Base-by-base conservation (phyloP, 179 eudicot genomes). In the Kewa caespitosa region DNA sequence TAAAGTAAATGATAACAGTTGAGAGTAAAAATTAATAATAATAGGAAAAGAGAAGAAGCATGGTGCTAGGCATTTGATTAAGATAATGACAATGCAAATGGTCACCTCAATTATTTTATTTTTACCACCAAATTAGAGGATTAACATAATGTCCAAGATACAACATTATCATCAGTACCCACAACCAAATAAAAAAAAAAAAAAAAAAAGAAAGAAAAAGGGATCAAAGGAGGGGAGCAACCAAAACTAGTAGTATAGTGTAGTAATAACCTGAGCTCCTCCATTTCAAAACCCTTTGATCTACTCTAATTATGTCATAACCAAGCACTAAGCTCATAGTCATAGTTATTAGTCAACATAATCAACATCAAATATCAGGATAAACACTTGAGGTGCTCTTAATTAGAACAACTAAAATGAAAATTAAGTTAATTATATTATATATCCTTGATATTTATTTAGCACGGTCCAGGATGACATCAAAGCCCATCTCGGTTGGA, bases 401-500 rank as follows among this genome's bases (percentile, higher is more conserved):
- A 67, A 67, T 36, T 67, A 17, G 34, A 41, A 42, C 3, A 1
- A 32, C 72, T 43, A 11, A 50, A 32, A n/a, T 0, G 18, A 69
- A 11, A 7, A 30, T 8, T 7, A 42, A 12, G 18, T 20, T 6
- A 20, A 61, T 30, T 14, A 23, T 9, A 34, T 38, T 9, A 36
- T 38, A 36, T 37, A 46, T 36, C 11, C 8, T 33, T 18, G 46
- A 18, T 34, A n/a, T 65, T 70, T 54, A 80, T 59, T 86, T 86
- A 78, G 92, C 96, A 62, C 92, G 88, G 52, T 92, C 92, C 77
- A 77, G 79, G 69, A 94, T 94, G 73, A 92, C 86, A 77, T 94
- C 96, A 42, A 92, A 85, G 0, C 94, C 98, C 98, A 94, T 94
- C 86, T 94, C 98, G 33, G 90, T 92, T n/a, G 98, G 89, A 69